Evolutionary conservation across 2,329 filamentous ascomycete genomes (phyloP), one percentile per base, ranked within the genome.

Genomic region (Cladosporium sp.): DNA sequence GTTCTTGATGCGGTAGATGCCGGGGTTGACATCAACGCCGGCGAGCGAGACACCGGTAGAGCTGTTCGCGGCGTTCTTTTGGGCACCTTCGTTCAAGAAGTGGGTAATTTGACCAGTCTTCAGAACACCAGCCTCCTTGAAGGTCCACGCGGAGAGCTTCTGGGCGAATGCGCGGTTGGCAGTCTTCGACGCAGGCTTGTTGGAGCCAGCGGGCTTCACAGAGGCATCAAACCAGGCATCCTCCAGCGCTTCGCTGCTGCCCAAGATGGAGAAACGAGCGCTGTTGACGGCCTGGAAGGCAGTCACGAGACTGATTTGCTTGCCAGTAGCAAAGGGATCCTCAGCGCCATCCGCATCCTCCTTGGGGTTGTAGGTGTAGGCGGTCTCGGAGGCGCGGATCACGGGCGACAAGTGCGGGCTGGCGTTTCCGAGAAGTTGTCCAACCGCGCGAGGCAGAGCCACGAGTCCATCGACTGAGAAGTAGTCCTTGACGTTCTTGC

Each of bases 1-100:
- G 80, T 92, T 97, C 86, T 98, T 99, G 77, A 99, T 89, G 70
- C 95, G 88, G 82, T 99, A 99, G 70, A 98, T 93, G 64, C 82
- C 86, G 11, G 94, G 93, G 82, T 97, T 97, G 69, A 86, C 68
- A 76, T 82, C 77, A 68, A 79, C 72, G 66, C 85, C 69, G 70
- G 76, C 70, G 16, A 73, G 21, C 48, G 70, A 64, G 46, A 76
- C 78, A 23, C 72, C 72, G 70, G 73, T 74, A 30, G 65, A 67
- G 26, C 49, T 32, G 60, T 63, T 63, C 77, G 77, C 60, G 63
- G 62, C 32, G 28, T 68, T 58, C 70, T 78, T 78, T 71, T 80
- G 79, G 66, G 80, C 83, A 71, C 85, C 86, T 66, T 84, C 81
- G 68, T 82, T 79, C 66, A 86, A 78, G 75, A 89, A 89, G 80